Evolutionary conservation across 78 protist genomes (phyloP).

Genomic region (Dictyostelium brefeldianum): DNA sequence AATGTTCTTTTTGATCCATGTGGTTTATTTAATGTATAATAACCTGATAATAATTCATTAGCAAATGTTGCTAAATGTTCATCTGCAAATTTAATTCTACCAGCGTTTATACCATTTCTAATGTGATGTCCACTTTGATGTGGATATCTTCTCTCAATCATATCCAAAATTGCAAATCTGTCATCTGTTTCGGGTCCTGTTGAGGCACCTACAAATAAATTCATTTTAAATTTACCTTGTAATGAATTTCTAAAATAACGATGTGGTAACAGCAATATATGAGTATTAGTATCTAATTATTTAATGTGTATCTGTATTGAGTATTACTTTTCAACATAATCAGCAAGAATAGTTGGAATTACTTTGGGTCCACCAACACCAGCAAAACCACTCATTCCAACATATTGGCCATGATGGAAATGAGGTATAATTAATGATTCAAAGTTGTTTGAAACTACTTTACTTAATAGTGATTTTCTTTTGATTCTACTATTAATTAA

Average conservation of each 20-base stretch:
- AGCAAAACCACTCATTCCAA: conserved; percentile 64
- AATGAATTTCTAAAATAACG: too few relatives aligned
- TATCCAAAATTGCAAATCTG: conserved; percentile 62
- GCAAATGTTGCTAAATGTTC: conserved; percentile 64
- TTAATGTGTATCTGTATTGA: neutral
- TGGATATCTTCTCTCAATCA: conserved; percentile 63
- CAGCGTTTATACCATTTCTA: conserved; percentile 40
- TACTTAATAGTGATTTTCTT: conserved; percentile 34
- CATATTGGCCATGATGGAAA: conserved; percentile 53
- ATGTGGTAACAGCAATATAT: too few relatives aligned
- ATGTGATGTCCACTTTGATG: conserved; percentile 55
- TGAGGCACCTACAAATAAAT: conserved; percentile 78
- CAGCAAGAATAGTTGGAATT: conserved; percentile 44
- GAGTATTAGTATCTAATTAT: too few relatives aligned
- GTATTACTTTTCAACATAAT: conserved; percentile 51
- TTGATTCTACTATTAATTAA: conserved; percentile 35
- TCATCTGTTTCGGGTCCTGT: conserved; percentile 69
- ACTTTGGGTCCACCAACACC: conserved; percentile 58
- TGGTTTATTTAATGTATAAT: conserved; percentile 44
- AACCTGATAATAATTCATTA: conserved; percentile 35
- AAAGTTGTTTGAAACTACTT: conserved; percentile 19
- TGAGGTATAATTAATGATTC: conserved; percentile 10
- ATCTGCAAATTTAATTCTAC: conserved; percentile 45
- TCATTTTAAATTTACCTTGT: conserved; percentile 58
- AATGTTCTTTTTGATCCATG: conserved; percentile 29